A percentile compares a stretch with the other conserved stretches of the same genome.
These are phyloP conservation scores for Xanthoconium separans DNA, from an alignment of 1,284 basidiomycete species.

Conservation along the genomic window DNA sequence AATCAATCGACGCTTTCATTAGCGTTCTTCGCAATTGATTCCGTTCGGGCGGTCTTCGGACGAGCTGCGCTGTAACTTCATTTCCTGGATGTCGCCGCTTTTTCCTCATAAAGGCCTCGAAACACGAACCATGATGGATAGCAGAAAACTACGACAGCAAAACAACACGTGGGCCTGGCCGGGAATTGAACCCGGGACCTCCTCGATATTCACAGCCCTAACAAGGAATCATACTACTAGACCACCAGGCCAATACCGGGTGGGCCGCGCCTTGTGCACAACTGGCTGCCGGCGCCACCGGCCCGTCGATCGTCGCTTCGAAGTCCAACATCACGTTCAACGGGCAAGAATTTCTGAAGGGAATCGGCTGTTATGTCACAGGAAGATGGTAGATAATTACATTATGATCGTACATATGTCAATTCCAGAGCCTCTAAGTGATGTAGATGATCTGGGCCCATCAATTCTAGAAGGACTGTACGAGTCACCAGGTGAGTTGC, in stretches of 20 bases:
- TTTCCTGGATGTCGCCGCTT: conserved; percentile 17
- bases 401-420: too few relatives aligned
- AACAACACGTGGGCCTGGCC: conserved; percentile 53
- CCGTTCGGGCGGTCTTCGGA: conserved; percentile 2
- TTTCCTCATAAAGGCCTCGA: conserved; percentile 13
- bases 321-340: too few relatives aligned
- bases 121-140: not conserved
- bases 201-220: conserved; percentile 58
- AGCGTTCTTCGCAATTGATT: conserved; percentile 16
- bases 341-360: too few relatives aligned
- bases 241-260: conserved; percentile 53
- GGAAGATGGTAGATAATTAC: too few relatives aligned
- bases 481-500: not conserved
- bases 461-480: too few relatives aligned
- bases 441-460: too few relatives aligned
- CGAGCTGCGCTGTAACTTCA: conserved; percentile 13
- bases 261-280: not conserved
- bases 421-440: too few relatives aligned
- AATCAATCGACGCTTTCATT: conserved; percentile 20
- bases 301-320: too few relatives aligned
- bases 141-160: not conserved
- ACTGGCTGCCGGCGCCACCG: too few relatives aligned
- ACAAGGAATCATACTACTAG: conserved; percentile 75
- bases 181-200: conserved; percentile 87
- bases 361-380: too few relatives aligned